A percentile compares a stretch with the other conserved stretches of the same genome.
Conservation (phyloP, 1,284 basidiomycete genomes). For the Fomes fomentarius region DNA sequence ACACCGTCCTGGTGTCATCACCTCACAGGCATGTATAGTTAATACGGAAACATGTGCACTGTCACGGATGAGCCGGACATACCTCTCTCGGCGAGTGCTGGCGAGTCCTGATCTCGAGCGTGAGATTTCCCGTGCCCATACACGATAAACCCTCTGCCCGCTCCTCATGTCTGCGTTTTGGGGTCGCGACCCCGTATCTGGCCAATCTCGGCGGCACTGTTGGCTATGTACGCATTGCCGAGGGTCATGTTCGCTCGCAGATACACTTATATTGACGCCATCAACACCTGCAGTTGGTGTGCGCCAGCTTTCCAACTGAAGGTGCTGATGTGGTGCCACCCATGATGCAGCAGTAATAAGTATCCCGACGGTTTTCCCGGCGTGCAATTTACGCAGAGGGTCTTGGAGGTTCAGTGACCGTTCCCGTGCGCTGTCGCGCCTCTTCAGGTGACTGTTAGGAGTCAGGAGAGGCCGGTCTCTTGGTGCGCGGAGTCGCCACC, state of each 20-base stretch:
- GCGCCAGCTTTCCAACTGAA: neutral
- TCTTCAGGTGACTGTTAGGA: neutral
- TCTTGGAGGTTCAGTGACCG: neutral
- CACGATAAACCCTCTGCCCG: neutral
- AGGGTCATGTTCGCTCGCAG: neutral
- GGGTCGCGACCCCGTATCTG: constrained; percentile 10
- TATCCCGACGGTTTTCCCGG: neutral
- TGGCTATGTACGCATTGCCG: neutral
- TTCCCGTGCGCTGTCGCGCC: neutral
- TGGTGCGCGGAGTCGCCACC: constrained; percentile 6
- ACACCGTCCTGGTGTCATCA: neutral
- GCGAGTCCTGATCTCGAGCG: too few relatives aligned
- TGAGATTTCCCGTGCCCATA: too few relatives aligned
- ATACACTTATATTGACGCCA: neutral
- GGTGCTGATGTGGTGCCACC: neutral
- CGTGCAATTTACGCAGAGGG: too few relatives aligned
- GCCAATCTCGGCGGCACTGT: neutral
- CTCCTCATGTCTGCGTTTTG: constrained; percentile 1
- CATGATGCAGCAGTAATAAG: neutral
- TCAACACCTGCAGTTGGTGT: neutral
- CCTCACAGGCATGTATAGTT: neutral
- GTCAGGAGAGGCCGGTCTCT: neutral
- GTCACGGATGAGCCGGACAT: too few relatives aligned
- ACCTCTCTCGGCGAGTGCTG: too few relatives aligned
- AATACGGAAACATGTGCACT: neutral